Evolutionary conservation across 306 rosid species (phyloP).

Genomic region (Acacia confusa): DNA sequence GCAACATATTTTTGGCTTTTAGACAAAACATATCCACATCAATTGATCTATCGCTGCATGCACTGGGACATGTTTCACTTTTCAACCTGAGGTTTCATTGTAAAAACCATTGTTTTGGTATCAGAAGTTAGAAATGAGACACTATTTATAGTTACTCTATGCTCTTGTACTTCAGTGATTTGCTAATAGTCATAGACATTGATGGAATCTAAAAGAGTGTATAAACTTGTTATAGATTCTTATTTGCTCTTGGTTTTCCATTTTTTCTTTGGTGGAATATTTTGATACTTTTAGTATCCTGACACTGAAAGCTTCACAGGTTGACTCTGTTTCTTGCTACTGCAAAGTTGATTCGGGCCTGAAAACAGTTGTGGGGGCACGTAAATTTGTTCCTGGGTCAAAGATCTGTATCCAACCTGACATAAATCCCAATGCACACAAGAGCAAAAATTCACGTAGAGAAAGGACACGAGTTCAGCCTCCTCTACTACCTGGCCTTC

Average conservation of each 20-base stretch:
- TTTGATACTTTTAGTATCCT: constrained; percentile 28
- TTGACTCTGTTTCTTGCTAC: constrained; percentile 96
- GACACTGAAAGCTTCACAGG: constrained; percentile 59
- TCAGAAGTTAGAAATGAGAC: too few species aligned
- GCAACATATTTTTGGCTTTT: not conserved
- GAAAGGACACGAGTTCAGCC: constrained; percentile 91
- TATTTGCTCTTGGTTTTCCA: not conserved
- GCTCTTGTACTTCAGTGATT: too few species aligned
- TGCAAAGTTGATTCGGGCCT: constrained; percentile 96
- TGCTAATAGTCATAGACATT: not conserved
- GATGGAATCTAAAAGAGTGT: not conserved
- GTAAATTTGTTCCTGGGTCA: constrained; percentile 95
- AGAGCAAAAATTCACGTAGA: constrained; percentile 67
- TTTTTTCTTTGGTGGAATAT: constrained; percentile 2
- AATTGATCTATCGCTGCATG: not conserved
- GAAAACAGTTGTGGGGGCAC: constrained; percentile 94
- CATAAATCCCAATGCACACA: constrained; percentile 91
- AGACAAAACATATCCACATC: constrained; percentile 3
- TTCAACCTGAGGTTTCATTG: constrained; percentile 12
- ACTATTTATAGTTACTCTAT: too few species aligned
- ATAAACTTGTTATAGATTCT: not conserved
- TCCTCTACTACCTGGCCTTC: constrained; percentile 96
- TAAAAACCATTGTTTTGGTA: too few species aligned
- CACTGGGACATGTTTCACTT: constrained; percentile 7
- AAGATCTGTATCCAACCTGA: constrained; percentile 97